Base-by-base conservation (phyloP, 305 asterid species). In the Fraxinus sp. region DNA sequence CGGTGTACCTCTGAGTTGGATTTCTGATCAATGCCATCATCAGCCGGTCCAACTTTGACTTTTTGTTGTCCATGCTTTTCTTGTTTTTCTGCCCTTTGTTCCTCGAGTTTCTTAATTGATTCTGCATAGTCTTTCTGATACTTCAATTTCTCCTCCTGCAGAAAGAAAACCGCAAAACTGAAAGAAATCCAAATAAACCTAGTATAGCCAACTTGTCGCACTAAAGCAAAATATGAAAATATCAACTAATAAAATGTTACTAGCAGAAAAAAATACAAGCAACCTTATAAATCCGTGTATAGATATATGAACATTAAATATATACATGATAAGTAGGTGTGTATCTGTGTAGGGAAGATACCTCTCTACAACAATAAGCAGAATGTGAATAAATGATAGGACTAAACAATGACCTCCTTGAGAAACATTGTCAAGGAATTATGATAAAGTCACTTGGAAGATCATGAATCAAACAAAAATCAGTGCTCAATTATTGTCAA, bases 61-160 rank as follows among this genome's bases (percentile, higher is more conserved):
- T 85, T 84, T 77, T 68, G 87, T 77, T 68, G 87, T 76, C 84
- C 90, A 22, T 77, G 87, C 86, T 87, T 92, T 84, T 87, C 88
- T 82, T 90, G 93, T 71, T 91, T 88, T 77, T 59, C 80, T 11
- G 82, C 81, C 81, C 88, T 87, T 86, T 94, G 94, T 88, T 91
- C 93, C 87, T 93, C 93, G 64, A 91, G 92, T 88, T 85, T 89
- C 90, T 90, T 91, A 70, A 89, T 79, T 36, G 92, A 91, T 49
- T 92, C 93, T 85, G 80, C 77, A 81, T 83, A 88, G 62, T 89
- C 95, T 82, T 89, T 93, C 83, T 89, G 94, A 84, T 85, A 83
- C 80, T 89, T 88, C 82, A 91, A 57, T 83, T 90, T 94, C 86
- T 94, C 95, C 87, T 88, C 81, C 96, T 91, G 90, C 83, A 82